Percentiles rank a stretch among this genome's conserved stretches.
Evolutionary conservation across 768 basidiomycete genomes (phyloP).

Genomic region (Chiua virens): DNA sequence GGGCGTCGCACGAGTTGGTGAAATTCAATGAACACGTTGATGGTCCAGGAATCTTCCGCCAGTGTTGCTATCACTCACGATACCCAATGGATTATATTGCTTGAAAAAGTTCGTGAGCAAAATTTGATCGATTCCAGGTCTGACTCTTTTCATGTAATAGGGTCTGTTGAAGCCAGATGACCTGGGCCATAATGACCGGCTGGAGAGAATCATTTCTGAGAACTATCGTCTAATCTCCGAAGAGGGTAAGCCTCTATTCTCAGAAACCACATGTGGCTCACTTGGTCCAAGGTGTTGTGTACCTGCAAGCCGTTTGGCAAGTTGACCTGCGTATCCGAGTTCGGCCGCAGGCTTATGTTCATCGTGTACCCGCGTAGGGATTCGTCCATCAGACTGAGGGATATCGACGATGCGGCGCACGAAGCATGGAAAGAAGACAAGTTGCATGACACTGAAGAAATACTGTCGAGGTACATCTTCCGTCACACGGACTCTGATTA

Average conservation of each 20-base stretch:
- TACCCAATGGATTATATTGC: conserved; percentile 10
- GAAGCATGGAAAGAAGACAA: conserved; percentile 6
- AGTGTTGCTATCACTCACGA: conserved; percentile 14
- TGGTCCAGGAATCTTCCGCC: conserved; percentile 8
- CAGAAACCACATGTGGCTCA: neutral
- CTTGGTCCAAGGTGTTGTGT: conserved; percentile 1
- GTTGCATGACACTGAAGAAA: conserved; percentile 10
- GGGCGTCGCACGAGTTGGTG: too few relatives aligned
- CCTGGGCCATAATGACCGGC: neutral
- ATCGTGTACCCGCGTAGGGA: neutral
- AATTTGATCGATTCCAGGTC: neutral
- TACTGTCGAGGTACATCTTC: conserved; percentile 3
- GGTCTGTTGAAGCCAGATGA: conserved; percentile 6
- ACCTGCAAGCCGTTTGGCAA: conserved; percentile 1
- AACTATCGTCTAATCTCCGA: conserved; percentile 5
- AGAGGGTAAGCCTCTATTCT: conserved; percentile 1
- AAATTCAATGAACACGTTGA: neutral
- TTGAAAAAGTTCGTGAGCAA: conserved; percentile 5
- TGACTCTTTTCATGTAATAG: neutral
- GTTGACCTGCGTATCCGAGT: neutral
- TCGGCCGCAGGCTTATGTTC: neutral
- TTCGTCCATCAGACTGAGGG: conserved; percentile 3
- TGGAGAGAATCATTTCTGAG: conserved; percentile 4
- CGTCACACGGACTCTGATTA: neutral
- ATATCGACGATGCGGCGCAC: neutral